These are phyloP conservation scores for Begonia fuchsioides DNA, from an alignment of 306 rosid species.

Conservation along the genomic window DNA sequence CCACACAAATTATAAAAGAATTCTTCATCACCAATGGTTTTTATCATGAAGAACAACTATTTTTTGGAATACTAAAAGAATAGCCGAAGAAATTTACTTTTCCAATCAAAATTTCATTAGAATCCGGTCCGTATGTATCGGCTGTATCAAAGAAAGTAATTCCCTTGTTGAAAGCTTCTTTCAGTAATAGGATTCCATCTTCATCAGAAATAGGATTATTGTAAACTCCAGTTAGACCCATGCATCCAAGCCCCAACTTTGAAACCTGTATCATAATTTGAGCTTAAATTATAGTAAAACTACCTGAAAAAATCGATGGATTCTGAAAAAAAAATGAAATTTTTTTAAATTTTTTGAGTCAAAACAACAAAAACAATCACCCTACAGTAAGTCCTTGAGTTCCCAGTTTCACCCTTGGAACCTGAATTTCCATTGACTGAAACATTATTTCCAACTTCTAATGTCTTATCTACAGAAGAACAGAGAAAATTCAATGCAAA, in stretches of 20 bases:
- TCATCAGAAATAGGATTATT: constrained; percentile 41
- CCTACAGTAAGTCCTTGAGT: constrained; percentile 22
- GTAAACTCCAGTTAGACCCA: constrained; percentile 41
- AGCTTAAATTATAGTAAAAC: too few species aligned
- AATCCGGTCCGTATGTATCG: constrained; percentile 35
- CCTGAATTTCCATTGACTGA: constrained; percentile 3
- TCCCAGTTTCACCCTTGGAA: constrained; percentile 35
- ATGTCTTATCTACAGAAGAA: background rate
- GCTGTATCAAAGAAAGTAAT: constrained; percentile 74
- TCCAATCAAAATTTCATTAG: constrained; percentile 56
- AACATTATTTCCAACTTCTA: constrained; percentile 17
- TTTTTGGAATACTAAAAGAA: background rate
- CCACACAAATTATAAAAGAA: background rate
- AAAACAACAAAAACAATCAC: too few species aligned
- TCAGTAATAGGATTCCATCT: constrained; percentile 34
- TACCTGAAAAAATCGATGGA: too few species aligned
- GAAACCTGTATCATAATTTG: constrained; percentile 61
- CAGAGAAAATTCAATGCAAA: background rate
- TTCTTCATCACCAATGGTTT: too few species aligned
- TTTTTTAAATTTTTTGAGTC: too few species aligned
- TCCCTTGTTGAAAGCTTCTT: constrained; percentile 44
- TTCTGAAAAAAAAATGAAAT: too few species aligned
- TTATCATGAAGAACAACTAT: background rate
- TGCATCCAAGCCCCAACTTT: constrained; percentile 59
- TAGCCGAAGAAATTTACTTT: constrained; percentile 27